Conservation (phyloP, 75 land plant genomes). For the Sequoia sempervirens region DNA sequence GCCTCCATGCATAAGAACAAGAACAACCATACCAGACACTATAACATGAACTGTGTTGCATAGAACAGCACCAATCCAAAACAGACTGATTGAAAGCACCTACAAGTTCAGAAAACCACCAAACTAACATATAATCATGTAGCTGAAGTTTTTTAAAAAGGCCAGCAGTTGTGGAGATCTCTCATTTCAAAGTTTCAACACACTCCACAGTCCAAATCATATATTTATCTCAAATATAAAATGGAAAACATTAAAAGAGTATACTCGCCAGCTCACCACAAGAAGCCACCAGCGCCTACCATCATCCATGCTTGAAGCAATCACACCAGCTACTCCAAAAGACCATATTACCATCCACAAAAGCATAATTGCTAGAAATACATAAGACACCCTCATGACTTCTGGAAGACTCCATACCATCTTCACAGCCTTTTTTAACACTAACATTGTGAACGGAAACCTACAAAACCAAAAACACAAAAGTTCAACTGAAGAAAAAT, state of each 20-base stretch:
- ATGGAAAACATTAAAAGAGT: slow-evolving; percentile 16
- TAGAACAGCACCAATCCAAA: slow-evolving; percentile 94
- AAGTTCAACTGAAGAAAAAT: neutral
- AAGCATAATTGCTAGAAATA: slow-evolving; percentile 69
- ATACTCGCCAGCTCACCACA: slow-evolving; percentile 85
- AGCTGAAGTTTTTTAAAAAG: neutral
- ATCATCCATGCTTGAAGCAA: slow-evolving; percentile 71
- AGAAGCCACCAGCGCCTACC: slow-evolving; percentile 81
- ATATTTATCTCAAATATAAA: neutral
- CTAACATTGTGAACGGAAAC: slow-evolving; percentile 85
- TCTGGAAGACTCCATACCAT: slow-evolving; percentile 77
- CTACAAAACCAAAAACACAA: slow-evolving; percentile 20
- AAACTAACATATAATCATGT: slow-evolving; percentile 9
- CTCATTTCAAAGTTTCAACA: slow-evolving; percentile 5
- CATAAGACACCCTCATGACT: slow-evolving; percentile 72
- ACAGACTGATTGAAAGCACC: slow-evolving; percentile 83
- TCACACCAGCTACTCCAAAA: slow-evolving; percentile 81
- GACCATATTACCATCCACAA: slow-evolving; percentile 88
- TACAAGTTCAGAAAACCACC: slow-evolving; percentile 21
- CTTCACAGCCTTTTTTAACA: slow-evolving; percentile 76
- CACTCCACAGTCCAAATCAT: neutral
- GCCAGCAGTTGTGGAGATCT: neutral
- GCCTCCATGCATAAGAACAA: slow-evolving; percentile 72
- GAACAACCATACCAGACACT: slow-evolving; percentile 78
- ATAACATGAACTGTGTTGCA: slow-evolving; percentile 88